phyloP scores from a whole-genome alignment of 306 rosid species.

The Benincasa hispida region DNA sequence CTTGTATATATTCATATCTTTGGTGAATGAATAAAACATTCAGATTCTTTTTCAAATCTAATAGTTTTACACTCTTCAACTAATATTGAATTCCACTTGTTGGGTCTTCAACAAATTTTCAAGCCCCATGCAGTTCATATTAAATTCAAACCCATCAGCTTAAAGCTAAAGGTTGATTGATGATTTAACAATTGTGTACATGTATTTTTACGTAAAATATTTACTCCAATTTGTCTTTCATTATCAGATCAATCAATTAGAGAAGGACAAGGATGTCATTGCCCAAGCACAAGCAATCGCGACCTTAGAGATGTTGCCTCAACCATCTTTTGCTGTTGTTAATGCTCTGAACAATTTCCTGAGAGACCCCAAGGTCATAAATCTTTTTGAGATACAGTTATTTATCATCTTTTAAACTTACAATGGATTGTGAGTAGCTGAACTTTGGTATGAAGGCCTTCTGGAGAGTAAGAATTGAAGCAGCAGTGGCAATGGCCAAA shows the following conservation, averaged over 20 bases:
- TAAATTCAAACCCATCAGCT: too few species aligned
- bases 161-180: too few species aligned
- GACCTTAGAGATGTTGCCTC: slow-evolving; percentile 62
- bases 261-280: slow-evolving; percentile 93
- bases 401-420: not conserved
- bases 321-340: slow-evolving; percentile 72
- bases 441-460: slow-evolving; percentile 44
- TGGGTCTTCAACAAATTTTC: too few species aligned
- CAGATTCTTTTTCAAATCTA: too few species aligned
- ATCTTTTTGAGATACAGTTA: not conserved
- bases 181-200: not conserved
- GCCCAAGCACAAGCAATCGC: slow-evolving; percentile 94
- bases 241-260: slow-evolving; percentile 84
- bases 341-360: slow-evolving; percentile 83
- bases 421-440: slow-evolving; percentile 8
- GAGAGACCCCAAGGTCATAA: slow-evolving; percentile 68
- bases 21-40: too few species aligned
- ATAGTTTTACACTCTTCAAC: too few species aligned
- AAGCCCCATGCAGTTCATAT: too few species aligned
- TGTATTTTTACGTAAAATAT: not conserved
- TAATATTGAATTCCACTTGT: too few species aligned
- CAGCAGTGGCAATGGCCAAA: slow-evolving; percentile 90
- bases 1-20: too few species aligned
- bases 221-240: slow-evolving; percentile 9
- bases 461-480: slow-evolving; percentile 92